These are phyloP conservation scores for Macroventuria anomochaeta DNA, from an alignment of 2,329 filamentous ascomycete species.

Conservation along the genomic window DNA sequence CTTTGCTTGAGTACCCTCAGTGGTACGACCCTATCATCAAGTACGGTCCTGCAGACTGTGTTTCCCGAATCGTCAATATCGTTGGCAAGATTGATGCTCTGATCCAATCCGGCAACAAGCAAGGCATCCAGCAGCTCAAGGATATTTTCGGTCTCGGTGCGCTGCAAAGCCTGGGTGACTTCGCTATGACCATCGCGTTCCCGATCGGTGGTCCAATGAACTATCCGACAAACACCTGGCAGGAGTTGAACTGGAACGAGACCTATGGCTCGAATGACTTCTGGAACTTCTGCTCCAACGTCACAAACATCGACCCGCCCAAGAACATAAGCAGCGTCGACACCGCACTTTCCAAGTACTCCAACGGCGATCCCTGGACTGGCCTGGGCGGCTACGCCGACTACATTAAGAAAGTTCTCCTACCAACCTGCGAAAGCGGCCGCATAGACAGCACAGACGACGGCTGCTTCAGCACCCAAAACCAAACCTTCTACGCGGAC, in stretches of 20 bases:
- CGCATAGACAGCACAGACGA: conserved; percentile 51
- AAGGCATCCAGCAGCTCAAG: conserved; percentile 56
- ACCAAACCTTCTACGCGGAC: conserved; percentile 54
- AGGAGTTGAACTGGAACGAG: conserved; percentile 60
- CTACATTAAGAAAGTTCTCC: conserved; percentile 57
- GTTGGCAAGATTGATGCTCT: conserved; percentile 59
- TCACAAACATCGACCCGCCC: conserved; percentile 56
- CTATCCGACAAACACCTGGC: conserved; percentile 61
- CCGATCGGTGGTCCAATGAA: conserved; percentile 57
- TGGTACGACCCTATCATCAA: conserved; percentile 61
- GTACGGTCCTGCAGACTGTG: conserved; percentile 58
- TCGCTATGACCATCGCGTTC: conserved; percentile 57
- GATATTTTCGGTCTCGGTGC: conserved; percentile 56
- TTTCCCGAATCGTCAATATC: conserved; percentile 57
- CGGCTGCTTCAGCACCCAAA: conserved; percentile 56
- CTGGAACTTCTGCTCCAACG: conserved; percentile 60
- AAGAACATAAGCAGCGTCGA: conserved; percentile 55
- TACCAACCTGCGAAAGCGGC: conserved; percentile 53
- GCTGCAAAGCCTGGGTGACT: conserved; percentile 56
- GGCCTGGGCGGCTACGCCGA: conserved; percentile 60
- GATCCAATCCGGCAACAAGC: conserved; percentile 51
- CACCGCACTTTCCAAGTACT: conserved; percentile 56
- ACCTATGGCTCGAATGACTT: conserved; percentile 56
- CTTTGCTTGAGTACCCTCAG: conserved; percentile 54
- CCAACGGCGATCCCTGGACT: conserved; percentile 57